Evolutionary conservation across 257 asterid genomes (phyloP).

Genomic region (Gynochthodes officinalis): DNA sequence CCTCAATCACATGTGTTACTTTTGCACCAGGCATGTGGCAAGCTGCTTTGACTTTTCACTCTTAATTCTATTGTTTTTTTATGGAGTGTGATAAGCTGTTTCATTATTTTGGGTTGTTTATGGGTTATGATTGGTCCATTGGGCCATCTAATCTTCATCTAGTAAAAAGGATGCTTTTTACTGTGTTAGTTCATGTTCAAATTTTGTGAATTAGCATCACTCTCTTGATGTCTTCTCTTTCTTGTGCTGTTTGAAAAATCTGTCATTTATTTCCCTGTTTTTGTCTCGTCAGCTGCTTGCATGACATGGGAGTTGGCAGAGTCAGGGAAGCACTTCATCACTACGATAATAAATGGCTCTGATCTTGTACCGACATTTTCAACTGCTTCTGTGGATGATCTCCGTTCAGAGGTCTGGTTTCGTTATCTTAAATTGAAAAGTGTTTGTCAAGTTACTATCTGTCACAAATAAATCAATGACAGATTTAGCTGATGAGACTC

Average conservation of each 20-base stretch:
- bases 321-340: conserved; percentile 75
- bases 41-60: no score
- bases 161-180: no score
- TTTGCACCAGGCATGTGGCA: no score
- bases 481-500: conserved; percentile 9
- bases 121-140: no score
- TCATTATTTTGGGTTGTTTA: no score
- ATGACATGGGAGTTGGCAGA: conserved; percentile 91
- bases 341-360: conserved; percentile 74
- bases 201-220: no score
- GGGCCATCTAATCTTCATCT: no score
- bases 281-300: conserved; percentile 60
- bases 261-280: not conserved
- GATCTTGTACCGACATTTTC: conserved; percentile 90
- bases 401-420: conserved; percentile 70
- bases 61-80: no score
- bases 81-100: no score
- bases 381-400: conserved; percentile 72
- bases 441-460: not conserved
- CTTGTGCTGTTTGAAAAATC: not conserved
- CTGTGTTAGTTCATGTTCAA: no score
- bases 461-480: not conserved
- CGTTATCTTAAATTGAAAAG: not conserved
- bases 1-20: no score
- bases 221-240: not conserved